Evolutionary conservation across 1,284 basidiomycete species (phyloP).

Genomic region (Fomes fomentarius): DNA sequence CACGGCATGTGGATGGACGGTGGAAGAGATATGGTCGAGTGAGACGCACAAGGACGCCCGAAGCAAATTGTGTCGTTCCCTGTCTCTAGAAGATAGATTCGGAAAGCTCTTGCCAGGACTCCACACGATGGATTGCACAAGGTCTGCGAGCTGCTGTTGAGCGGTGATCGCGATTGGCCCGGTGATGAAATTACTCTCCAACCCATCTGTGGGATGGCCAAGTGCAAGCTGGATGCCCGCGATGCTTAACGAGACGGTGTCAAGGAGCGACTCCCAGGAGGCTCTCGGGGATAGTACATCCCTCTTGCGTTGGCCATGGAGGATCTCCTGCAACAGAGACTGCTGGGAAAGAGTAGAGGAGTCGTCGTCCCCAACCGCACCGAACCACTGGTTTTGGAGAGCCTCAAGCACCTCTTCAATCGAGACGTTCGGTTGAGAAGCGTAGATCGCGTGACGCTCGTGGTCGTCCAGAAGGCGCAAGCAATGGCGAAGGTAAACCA

Average conservation of each 20-base stretch:
- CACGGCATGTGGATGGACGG: slow-evolving; percentile 63
- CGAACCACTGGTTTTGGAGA: slow-evolving; percentile 29
- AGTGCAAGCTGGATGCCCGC: slow-evolving; percentile 10
- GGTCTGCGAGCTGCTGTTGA: slow-evolving; percentile 21
- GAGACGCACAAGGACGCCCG: slow-evolving; percentile 44
- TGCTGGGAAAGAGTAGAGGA: slow-evolving; percentile 21
- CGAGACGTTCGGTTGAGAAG: slow-evolving; percentile 17
- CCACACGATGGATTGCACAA: slow-evolving; percentile 19
- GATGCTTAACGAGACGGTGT: slow-evolving; percentile 4
- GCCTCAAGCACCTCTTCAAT: slow-evolving; percentile 29
- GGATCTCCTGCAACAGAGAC: slow-evolving; percentile 28
- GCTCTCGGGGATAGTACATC: background rate
- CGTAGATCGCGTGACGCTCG: slow-evolving; percentile 28
- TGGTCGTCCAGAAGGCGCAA: slow-evolving; percentile 38
- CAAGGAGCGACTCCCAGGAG: slow-evolving; percentile 7
- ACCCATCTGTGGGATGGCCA: slow-evolving; percentile 12
- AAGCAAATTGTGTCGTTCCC: slow-evolving; percentile 33
- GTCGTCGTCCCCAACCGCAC: slow-evolving; percentile 31
- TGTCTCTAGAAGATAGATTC: slow-evolving; percentile 21
- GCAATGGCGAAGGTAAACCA: slow-evolving; percentile 72
- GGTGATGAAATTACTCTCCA: slow-evolving; percentile 25
- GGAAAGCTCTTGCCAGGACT: slow-evolving; percentile 26
- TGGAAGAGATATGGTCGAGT: slow-evolving; percentile 49
- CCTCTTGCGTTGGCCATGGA: slow-evolving; percentile 9
- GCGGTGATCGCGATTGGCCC: slow-evolving; percentile 18